Conservation (phyloP, 768 basidiomycete genomes). For the Boletus rubroflammeus region DNA sequence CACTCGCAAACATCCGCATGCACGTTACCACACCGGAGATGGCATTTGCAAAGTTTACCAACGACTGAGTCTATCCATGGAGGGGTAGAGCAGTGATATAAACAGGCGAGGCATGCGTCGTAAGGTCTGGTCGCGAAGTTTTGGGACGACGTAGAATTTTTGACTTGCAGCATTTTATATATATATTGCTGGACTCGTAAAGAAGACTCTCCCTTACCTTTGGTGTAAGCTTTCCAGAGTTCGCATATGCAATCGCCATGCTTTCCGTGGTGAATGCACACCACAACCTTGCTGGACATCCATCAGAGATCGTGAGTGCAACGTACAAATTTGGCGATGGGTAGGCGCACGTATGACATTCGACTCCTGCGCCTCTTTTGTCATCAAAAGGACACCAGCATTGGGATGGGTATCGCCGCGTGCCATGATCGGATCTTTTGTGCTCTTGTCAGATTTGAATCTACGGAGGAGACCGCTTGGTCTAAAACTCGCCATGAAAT, state of each 20-base stretch:
- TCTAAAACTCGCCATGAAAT: slow-evolving; percentile 48
- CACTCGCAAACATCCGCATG: background rate
- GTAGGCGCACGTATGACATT: slow-evolving; percentile 28
- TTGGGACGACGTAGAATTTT: slow-evolving; percentile 32
- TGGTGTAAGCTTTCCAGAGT: slow-evolving; percentile 48
- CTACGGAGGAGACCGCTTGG: background rate
- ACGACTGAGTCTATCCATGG: no score
- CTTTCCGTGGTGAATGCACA: slow-evolving; percentile 81
- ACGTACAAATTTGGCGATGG: background rate
- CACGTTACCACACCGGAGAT: background rate
- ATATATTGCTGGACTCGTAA: background rate
- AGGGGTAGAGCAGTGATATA: slow-evolving; percentile 56
- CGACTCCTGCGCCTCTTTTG: slow-evolving; percentile 38
- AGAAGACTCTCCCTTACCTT: slow-evolving; percentile 42
- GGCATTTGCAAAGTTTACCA: background rate
- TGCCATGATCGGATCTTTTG: slow-evolving; percentile 36
- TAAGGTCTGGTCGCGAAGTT: background rate
- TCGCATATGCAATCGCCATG: slow-evolving; percentile 76
- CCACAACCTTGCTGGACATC: slow-evolving; percentile 60
- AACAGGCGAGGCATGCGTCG: slow-evolving; percentile 37
- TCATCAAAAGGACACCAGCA: slow-evolving; percentile 62
- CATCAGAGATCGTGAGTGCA: background rate
- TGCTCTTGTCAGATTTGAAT: slow-evolving; percentile 1
- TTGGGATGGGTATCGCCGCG: slow-evolving; percentile 46
- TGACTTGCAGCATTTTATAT: slow-evolving; percentile 26